Evolutionary conservation across 371 early-diverging fungal genomes (phyloP).

Genomic region (Mortierella sp.): DNA sequence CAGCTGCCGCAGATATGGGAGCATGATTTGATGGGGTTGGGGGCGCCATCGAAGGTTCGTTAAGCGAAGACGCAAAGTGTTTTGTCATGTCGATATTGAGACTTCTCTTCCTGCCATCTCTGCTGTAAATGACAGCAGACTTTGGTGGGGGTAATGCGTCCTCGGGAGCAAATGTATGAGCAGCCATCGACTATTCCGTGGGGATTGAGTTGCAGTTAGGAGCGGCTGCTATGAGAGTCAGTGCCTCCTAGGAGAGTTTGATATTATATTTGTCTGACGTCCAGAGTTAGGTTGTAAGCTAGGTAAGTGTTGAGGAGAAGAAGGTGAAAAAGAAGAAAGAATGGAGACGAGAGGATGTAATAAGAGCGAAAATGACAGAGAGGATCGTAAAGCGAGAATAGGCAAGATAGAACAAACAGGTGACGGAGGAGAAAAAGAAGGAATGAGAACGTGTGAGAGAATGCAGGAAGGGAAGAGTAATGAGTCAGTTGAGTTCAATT

Average conservation of each 20-base stretch:
- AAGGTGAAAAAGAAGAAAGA: neutral
- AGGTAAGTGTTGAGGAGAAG: neutral
- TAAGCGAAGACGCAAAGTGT: conserved; percentile 32
- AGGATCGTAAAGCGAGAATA: neutral
- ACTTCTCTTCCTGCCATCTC: conserved; percentile 60
- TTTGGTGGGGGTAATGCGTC: conserved; percentile 56
- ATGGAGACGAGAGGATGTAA: neutral
- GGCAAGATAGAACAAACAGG: neutral
- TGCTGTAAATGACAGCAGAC: conserved; percentile 61
- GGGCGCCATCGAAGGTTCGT: conserved; percentile 30
- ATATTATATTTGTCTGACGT: neutral
- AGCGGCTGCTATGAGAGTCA: conserved; percentile 9
- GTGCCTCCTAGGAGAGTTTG: neutral
- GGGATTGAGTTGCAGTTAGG: neutral
- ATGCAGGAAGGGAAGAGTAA: neutral
- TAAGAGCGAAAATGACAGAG: neutral
- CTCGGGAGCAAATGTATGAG: conserved; percentile 56
- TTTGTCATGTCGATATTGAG: conserved; percentile 58
- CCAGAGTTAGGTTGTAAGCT: neutral
- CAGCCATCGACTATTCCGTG: conserved; percentile 32
- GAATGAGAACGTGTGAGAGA: conserved; percentile 8
- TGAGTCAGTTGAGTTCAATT: neutral
- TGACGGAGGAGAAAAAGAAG: neutral
- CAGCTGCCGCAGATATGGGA: conserved; percentile 3
- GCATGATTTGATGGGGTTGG: conserved; percentile 17